Base-by-base conservation (phyloP, 352 stramenopile species). In the Phytopythium montanum region DNA sequence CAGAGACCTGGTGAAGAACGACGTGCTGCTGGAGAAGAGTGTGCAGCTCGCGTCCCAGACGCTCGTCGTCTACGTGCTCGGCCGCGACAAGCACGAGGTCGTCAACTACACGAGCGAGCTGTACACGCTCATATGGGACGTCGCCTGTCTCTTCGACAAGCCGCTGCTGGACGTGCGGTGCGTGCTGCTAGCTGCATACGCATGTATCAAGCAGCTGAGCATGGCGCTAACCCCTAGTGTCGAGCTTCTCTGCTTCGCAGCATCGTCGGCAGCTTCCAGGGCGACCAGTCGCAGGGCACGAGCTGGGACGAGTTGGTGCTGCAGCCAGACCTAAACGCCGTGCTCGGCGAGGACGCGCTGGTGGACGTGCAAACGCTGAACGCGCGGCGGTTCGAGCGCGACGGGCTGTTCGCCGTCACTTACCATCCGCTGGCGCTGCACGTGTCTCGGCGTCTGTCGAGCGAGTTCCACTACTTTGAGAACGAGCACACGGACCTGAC, bases 21-120 rank as follows among this genome's bases (percentile, higher is more conserved):
- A 94, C 66, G 80, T 94, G 56, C 62, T 92, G n/a, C 28, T 94
- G 25, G 81, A 90, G 52, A 89, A 87, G 60, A 55, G 71, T 12
- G 70, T 80, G 21, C 69, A 73, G 28, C 58, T 70, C 9, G 80
- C 87, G 28, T 60, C 70, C 12, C 56, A 79, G 14, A 75, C 64
- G 21, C 65, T 94, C 19, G 59, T 85, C 26, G 71, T 94, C 44
- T 94, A 75, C 63, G 81, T 94, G 26, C 71, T 70, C n/a, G 79
- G 75, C 6, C 54, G 68, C 21, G 65, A 79, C 50, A 77, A 76
- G 45, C 74, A 85, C 59, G 81, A 85, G 62, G 69, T 82, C 56
- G 61, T 94, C 50, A 87, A 87, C 65, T 94, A 89, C 73, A 77
- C 72, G 60, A 90, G 84, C 65, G 74, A 94, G 56, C 69, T 94